These are phyloP conservation scores for Claviceps africana DNA, from an alignment of 2,329 filamentous ascomycete genomes.

Conservation along the genomic window DNA sequence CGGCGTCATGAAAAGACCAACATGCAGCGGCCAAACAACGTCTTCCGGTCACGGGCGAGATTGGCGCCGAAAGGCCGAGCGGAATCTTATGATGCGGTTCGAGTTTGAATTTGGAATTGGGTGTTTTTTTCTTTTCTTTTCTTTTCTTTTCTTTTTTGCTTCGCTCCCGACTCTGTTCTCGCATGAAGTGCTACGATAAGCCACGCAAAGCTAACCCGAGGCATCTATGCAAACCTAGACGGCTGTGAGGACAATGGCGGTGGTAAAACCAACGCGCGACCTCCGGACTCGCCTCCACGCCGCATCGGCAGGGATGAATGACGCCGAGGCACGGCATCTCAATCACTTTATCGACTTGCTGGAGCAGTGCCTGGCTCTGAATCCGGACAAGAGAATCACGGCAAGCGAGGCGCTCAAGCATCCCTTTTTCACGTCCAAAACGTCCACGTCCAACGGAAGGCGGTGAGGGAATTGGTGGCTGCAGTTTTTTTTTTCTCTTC, in stretches of 20 bases:
- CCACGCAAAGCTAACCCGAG: not conserved
- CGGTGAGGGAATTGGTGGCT: not conserved
- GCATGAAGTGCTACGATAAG: too few species aligned
- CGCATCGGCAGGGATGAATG: slow-evolving; percentile 58
- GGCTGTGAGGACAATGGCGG: slow-evolving; percentile 50
- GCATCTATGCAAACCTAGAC: slow-evolving; percentile 36
- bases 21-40: too few species aligned
- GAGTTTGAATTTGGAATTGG: too few species aligned
- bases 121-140: not conserved
- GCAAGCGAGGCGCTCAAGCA: slow-evolving; percentile 77
- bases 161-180: too few species aligned
- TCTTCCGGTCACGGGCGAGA: too few species aligned
- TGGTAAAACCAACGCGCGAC: slow-evolving; percentile 66
- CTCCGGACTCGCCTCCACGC: slow-evolving; percentile 67
- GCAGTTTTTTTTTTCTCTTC: too few species aligned
- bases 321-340: slow-evolving; percentile 62
- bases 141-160: not conserved
- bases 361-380: slow-evolving; percentile 75
- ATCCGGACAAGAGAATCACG: slow-evolving; percentile 83
- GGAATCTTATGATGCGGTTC: too few species aligned
- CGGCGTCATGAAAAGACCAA: too few species aligned
- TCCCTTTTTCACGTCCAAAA: slow-evolving; percentile 56
- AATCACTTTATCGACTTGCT: slow-evolving; percentile 75
- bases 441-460: not conserved
- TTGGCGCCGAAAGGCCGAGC: too few species aligned